Base-by-base conservation (phyloP, 2,329 filamentous ascomycete species). In the Colletotrichum tropicicola region DNA sequence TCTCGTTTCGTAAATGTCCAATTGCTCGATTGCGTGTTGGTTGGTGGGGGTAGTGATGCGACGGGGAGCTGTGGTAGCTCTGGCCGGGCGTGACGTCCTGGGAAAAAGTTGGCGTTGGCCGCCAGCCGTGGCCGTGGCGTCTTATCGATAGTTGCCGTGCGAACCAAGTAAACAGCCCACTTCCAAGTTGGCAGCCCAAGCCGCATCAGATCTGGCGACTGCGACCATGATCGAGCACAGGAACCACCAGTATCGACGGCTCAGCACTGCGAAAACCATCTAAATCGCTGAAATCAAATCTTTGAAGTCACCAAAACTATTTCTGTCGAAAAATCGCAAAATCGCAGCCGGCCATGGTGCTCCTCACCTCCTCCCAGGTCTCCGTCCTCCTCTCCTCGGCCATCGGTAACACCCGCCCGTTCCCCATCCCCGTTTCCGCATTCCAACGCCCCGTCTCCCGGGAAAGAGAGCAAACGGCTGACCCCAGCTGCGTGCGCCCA, bases 361-460 rank as follows among this genome's bases (percentile, higher is more conserved):
- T 93, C 68, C 85, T 93, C 71, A 89, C 89, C 6, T 89, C 89
- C 15, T 84, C 87, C 9, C 91, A 93, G 80, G 90, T 92, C 58
- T 92, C 91, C 37, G 80, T 92, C 65, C 81, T 90, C 65, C 79
- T 91, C 63, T 90, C 91, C 25, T 85, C 86, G 9, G 76, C 80
- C 39, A 87, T 92, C 67, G 83, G 91, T 92, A 84, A 64, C 83
- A 76, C 59, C 45, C 53, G 51, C 61, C 39, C 55, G 44, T 65
- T 58, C 49, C 41, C 41, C 51, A 37, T 65, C 60, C 51, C 41
- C 41, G n/a, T 65, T 48, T 32, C 51, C 59, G 55, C 37, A 65
- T 48, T 64, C 59, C 68, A 67, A n/a, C n/a, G 49, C 45, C 49
- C 56, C 28, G n/a, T 27, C n/a, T 27, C 23, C 47, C 25, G 17